These are phyloP conservation scores for Chalaropsis thielavioides DNA, from an alignment of 2,329 filamentous ascomycete species.

Conservation along the genomic window DNA sequence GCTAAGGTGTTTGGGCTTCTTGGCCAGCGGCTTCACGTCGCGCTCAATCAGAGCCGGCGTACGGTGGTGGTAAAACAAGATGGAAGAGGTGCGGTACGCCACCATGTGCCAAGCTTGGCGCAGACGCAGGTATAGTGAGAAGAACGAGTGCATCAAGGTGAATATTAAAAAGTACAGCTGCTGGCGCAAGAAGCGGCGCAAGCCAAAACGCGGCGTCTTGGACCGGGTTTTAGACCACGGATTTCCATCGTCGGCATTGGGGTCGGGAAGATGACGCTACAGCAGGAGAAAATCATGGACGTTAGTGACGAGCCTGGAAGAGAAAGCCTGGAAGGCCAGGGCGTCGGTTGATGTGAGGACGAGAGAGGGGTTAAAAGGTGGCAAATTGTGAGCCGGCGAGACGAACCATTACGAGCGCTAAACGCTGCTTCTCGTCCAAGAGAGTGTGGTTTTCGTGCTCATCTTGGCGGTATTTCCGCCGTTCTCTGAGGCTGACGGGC, in stretches of 20 bases:
- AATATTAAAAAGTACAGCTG: slow-evolving; percentile 55
- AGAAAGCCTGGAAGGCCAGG: background rate
- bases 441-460: slow-evolving; percentile 25
- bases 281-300: background rate
- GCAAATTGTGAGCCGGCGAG: background rate
- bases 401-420: slow-evolving; percentile 16
- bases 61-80: slow-evolving; percentile 89
- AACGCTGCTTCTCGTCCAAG: slow-evolving; percentile 26
- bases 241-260: slow-evolving; percentile 26
- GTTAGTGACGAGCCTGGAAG: slow-evolving; percentile 14
- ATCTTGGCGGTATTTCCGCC: slow-evolving; percentile 29
- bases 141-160: slow-evolving; percentile 60
- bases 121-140: slow-evolving; percentile 74
- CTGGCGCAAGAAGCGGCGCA: slow-evolving; percentile 46
- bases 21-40: slow-evolving; percentile 61
- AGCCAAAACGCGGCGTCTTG: slow-evolving; percentile 33
- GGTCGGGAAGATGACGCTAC: slow-evolving; percentile 16
- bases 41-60: slow-evolving; percentile 84
- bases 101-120: slow-evolving; percentile 68
- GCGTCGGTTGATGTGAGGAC: background rate
- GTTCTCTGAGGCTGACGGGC: slow-evolving; percentile 24
- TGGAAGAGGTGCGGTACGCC: slow-evolving; percentile 59
- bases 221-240: slow-evolving; percentile 23
- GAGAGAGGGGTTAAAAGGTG: background rate
- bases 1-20: slow-evolving; percentile 73